Evolutionary conservation across 768 basidiomycete genomes (phyloP).

Genomic region (Lepiota subincarnata): DNA sequence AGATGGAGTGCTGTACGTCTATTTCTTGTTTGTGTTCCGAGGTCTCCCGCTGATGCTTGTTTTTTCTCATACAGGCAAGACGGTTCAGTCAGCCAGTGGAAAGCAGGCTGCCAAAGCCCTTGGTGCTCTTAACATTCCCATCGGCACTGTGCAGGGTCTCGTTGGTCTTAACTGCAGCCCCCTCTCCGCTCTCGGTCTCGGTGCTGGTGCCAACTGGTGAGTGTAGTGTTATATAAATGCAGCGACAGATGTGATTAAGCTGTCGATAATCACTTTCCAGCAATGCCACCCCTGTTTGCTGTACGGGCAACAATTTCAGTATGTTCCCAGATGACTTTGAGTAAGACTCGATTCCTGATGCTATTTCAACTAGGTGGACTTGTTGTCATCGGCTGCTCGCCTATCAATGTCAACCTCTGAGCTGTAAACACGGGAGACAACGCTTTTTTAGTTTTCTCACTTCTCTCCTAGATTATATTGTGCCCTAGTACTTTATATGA

Average conservation of each 20-base stretch:
- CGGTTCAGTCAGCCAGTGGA: background rate
- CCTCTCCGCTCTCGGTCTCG: slow-evolving; percentile 19
- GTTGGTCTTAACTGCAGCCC: slow-evolving; percentile 22
- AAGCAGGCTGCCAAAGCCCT: background rate
- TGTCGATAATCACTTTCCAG: slow-evolving; percentile 10
- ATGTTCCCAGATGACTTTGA: slow-evolving; percentile 5
- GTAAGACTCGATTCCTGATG: background rate
- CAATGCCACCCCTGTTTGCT: slow-evolving; percentile 20
- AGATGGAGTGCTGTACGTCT: slow-evolving; percentile 4
- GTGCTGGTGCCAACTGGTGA: slow-evolving; percentile 16
- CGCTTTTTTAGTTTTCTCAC: background rate
- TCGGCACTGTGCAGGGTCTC: slow-evolving; percentile 12
- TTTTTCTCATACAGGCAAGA: background rate
- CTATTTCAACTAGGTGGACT: slow-evolving; percentile 18
- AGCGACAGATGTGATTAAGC: background rate
- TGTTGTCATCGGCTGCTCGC: slow-evolving; percentile 24
- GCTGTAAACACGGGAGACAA: background rate
- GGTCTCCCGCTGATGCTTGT: background rate
- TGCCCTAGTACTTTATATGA: no score
- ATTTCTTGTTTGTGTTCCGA: background rate
- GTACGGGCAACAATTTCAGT: slow-evolving; percentile 23
- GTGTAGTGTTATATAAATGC: background rate
- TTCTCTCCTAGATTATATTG: no score
- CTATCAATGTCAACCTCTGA: slow-evolving; percentile 25
- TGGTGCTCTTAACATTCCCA: slow-evolving; percentile 9